Conservation (phyloP, 2,329 filamentous ascomycete genomes). For the Fusarium sp. region DNA sequence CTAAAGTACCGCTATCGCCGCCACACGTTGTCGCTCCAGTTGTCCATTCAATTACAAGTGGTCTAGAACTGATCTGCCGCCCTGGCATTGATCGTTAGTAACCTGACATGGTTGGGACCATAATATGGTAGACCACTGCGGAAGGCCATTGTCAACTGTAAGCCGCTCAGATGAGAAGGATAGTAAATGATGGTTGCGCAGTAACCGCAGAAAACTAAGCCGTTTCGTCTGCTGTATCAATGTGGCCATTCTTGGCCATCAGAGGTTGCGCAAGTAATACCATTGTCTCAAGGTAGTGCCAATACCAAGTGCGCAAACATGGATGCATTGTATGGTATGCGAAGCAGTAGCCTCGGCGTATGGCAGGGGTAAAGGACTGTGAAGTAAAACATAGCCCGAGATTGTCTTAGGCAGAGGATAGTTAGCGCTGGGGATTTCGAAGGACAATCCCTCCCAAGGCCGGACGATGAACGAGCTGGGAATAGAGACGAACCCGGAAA, state of each 20-base stretch:
- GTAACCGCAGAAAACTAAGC: constrained; percentile 14
- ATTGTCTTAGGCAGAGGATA: constrained; percentile 46
- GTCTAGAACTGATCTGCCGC: constrained; percentile 46
- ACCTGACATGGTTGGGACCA: not conserved
- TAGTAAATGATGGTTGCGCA: constrained; percentile 17
- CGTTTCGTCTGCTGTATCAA: constrained; percentile 33
- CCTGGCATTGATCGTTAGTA: constrained; percentile 31
- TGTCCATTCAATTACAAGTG: constrained; percentile 34
- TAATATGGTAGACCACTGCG: constrained; percentile 6
- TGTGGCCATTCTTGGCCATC: constrained; percentile 21
- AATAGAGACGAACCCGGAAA: constrained; percentile 30
- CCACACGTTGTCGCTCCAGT: constrained; percentile 37
- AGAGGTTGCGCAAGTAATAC: constrained; percentile 45
- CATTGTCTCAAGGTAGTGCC: constrained; percentile 47
- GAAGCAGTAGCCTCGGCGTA: constrained; percentile 35
- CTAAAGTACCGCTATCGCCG: constrained; percentile 52
- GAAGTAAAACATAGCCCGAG: constrained; percentile 47
- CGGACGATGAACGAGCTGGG: constrained; percentile 18
- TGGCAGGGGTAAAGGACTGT: constrained; percentile 39
- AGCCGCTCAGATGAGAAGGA: constrained; percentile 4
- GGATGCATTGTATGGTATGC: constrained; percentile 38
- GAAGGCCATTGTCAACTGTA: constrained; percentile 3
- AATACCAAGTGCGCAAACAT: constrained; percentile 36
- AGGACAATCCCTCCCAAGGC: constrained; percentile 30
- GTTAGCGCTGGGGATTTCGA: constrained; percentile 31